Conservation (phyloP, 2,329 filamentous ascomycete species). For the Aspergillus fructus region DNA sequence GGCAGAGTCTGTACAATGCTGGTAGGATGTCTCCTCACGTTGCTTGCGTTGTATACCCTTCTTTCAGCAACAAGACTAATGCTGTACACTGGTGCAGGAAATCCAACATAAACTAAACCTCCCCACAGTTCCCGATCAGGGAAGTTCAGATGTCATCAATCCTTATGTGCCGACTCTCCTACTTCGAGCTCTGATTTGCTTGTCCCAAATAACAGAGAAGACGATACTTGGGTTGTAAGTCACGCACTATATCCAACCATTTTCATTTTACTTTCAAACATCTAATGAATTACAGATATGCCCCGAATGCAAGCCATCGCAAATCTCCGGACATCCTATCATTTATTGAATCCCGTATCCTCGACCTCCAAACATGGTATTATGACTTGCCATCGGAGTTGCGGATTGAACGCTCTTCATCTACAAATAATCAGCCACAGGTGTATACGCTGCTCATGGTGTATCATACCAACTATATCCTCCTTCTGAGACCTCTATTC, state of each 20-base stretch:
- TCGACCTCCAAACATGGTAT: background rate
- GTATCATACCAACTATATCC: background rate
- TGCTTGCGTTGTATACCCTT: too few relatives aligned
- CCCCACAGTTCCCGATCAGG: too few relatives aligned
- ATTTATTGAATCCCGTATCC: background rate
- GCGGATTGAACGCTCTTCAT: background rate
- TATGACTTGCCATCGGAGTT: background rate
- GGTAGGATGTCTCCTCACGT: too few relatives aligned
- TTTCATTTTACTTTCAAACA: too few relatives aligned
- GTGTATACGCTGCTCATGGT: background rate
- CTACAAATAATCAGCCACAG: background rate
- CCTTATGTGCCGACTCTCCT: background rate
- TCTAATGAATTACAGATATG: background rate
- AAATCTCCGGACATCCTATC: background rate
- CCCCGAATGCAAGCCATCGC: background rate
- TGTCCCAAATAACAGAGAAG: background rate
- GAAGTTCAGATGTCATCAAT: too few relatives aligned
- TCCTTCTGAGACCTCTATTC: too few relatives aligned
- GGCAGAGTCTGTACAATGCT: background rate
- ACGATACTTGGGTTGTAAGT: background rate
- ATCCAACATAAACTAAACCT: too few relatives aligned
- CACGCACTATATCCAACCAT: background rate
- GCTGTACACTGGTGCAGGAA: too few relatives aligned
- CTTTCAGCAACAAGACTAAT: too few relatives aligned
- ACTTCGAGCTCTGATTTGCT: background rate